Evolutionary conservation across 2,329 filamentous ascomycete genomes (phyloP).

Genomic region (Dothistroma septosporum): DNA sequence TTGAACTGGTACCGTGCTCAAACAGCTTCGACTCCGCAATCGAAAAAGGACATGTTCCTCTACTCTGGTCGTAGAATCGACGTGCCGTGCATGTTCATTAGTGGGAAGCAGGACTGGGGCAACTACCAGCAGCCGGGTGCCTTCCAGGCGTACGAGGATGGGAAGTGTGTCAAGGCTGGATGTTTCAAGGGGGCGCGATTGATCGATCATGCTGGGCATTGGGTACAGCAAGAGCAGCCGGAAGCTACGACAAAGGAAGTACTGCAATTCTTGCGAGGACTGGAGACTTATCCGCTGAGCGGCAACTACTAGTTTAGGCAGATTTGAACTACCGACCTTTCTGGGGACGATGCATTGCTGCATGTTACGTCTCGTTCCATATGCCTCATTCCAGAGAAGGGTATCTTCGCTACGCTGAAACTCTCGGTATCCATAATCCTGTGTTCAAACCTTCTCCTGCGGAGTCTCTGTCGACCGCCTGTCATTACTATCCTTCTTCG

Average conservation of each 20-base stretch:
- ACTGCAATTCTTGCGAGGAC: conserved; percentile 38
- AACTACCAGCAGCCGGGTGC: conserved; percentile 64
- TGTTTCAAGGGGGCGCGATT: conserved; percentile 54
- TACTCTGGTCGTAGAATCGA: conserved; percentile 60
- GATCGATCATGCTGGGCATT: conserved; percentile 62
- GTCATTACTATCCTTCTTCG: conserved; percentile 18
- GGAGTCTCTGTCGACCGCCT: conserved; percentile 1
- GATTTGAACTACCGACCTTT: not conserved
- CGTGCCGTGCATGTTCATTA: conserved; percentile 59
- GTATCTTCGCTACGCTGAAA: conserved; percentile 2
- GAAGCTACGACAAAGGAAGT: conserved; percentile 50
- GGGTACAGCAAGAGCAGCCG: conserved; percentile 65
- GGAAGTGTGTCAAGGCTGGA: conserved; percentile 29
- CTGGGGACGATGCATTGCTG: not conserved
- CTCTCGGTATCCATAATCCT: not conserved
- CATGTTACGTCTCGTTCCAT: not conserved
- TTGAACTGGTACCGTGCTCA: conserved; percentile 65
- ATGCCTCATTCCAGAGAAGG: not conserved
- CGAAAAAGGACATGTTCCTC: conserved; percentile 51
- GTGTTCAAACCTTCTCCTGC: conserved; percentile 11
- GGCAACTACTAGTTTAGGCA: not conserved
- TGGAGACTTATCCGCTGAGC: not conserved
- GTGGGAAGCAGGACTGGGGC: conserved; percentile 62
- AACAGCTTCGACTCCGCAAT: conserved; percentile 45
- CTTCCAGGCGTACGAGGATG: conserved; percentile 53